These are phyloP conservation scores for Talaromyces proteolyticus DNA, from an alignment of 495 filamentous ascomycete species.

Conservation along the genomic window DNA sequence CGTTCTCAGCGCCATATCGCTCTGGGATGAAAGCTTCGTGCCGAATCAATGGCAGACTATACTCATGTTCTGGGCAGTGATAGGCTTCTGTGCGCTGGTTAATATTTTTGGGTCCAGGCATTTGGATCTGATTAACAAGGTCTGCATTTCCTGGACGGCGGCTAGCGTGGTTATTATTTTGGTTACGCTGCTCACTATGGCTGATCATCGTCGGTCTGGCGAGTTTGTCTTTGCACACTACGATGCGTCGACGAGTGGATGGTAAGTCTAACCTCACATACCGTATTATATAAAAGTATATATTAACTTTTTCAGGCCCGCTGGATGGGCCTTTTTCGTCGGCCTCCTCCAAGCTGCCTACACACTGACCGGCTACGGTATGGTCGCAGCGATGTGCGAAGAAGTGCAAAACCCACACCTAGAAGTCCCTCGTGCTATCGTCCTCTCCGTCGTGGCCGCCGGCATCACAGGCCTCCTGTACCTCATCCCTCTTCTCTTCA, in stretches of 20 bases:
- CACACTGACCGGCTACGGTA: conserved; percentile 54
- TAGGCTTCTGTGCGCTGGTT: conserved; percentile 48
- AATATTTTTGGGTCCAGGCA: conserved; percentile 54
- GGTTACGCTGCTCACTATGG: conserved; percentile 53
- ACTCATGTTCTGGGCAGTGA: conserved; percentile 60
- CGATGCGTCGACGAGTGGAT: conserved; percentile 51
- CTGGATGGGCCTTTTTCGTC: conserved; percentile 58
- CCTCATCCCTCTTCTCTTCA: conserved; percentile 59
- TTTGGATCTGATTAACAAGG: conserved; percentile 60
- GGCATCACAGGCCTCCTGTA: conserved; percentile 65
- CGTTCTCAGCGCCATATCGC: conserved; percentile 53
- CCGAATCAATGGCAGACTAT: conserved; percentile 59
- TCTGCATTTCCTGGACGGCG: conserved; percentile 62
- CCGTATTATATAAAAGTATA: too few species aligned
- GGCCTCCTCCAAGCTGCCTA: conserved; percentile 57
- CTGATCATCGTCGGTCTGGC: conserved; percentile 40
- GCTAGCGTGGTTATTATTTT: conserved; percentile 56
- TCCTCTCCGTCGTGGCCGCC: conserved; percentile 64
- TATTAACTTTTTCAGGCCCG: conserved; percentile 28
- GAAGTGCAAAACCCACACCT: conserved; percentile 66
- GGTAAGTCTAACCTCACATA: conserved; percentile 31
- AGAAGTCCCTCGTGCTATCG: conserved; percentile 66
- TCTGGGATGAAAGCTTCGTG: conserved; percentile 57
- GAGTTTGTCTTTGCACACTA: conserved; percentile 59
- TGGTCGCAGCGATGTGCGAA: conserved; percentile 53